These are phyloP conservation scores for Chiua virens DNA, from an alignment of 768 basidiomycete genomes.

Conservation along the genomic window DNA sequence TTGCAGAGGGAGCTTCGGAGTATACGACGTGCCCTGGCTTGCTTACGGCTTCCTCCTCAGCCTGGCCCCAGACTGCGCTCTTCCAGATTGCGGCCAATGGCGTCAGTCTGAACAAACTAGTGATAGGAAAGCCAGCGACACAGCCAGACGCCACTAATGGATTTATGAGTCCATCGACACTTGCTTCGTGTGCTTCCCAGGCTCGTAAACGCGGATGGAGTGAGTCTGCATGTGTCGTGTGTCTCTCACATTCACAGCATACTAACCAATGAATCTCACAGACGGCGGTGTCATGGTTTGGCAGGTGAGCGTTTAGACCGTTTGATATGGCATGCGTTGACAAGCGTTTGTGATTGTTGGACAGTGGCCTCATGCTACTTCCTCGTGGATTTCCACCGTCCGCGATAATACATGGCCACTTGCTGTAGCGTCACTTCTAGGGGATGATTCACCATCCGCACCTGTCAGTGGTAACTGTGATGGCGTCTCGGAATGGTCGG, in stretches of 20 bases:
- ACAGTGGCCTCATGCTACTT: too few relatives aligned
- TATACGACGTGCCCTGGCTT: constrained; percentile 41
- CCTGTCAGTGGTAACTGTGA: too few relatives aligned
- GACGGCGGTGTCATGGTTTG: constrained; percentile 41
- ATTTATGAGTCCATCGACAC: constrained; percentile 52
- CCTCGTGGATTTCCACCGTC: too few relatives aligned
- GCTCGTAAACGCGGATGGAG: constrained; percentile 67
- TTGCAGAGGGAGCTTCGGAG: constrained; percentile 36
- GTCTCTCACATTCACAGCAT: background rate
- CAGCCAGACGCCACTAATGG: constrained; percentile 52
- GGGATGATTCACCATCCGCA: too few relatives aligned
- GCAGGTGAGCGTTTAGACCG: constrained; percentile 29
- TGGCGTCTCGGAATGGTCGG: too few relatives aligned
- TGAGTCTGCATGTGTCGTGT: constrained; percentile 34
- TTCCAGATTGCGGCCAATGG: constrained; percentile 54
- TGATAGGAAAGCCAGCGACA: constrained; percentile 72
- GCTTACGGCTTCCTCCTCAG: constrained; percentile 37
- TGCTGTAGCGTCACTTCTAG: too few relatives aligned
- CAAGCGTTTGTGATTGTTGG: too few relatives aligned
- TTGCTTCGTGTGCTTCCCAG: constrained; percentile 60
- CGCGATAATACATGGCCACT: too few relatives aligned
- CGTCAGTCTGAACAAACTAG: constrained; percentile 60
- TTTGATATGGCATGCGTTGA: too few relatives aligned
- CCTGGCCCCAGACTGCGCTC: constrained; percentile 44
- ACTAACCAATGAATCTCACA: constrained; percentile 11